A percentile compares a stretch with the other conserved stretches of the same genome.
Evolutionary conservation across 768 basidiomycete species (phyloP).

Genomic region (Kwoniella shandongensis): DNA sequence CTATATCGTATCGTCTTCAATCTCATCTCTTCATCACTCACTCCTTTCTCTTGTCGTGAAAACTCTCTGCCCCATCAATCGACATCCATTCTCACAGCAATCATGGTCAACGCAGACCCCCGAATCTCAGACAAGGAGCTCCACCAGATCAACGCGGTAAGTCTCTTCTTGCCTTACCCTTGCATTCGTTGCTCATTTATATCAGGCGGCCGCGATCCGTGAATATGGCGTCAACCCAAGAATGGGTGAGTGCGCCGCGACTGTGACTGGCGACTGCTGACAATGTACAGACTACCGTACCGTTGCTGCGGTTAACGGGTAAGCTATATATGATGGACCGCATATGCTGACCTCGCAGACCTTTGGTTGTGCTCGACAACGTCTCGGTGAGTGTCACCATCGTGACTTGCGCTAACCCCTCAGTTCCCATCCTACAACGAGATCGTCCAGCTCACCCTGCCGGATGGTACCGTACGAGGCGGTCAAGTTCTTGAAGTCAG

Average conservation of each 20-base stretch:
- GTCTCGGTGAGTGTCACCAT: conserved; percentile 70
- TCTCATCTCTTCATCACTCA: too few species aligned
- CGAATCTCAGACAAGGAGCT: conserved; percentile 46
- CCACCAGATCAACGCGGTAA: conserved; percentile 49
- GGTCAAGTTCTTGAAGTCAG: conserved; percentile 98
- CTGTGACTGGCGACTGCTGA: conserved; percentile 11
- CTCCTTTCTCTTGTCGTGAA: too few species aligned
- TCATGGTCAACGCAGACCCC: conserved; percentile 26
- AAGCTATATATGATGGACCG: conserved; percentile 46
- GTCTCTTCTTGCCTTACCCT: conserved; percentile 6
- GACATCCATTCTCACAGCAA: too few species aligned
- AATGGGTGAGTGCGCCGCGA: conserved; percentile 25
- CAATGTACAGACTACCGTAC: conserved; percentile 78
- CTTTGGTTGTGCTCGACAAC: conserved; percentile 94
- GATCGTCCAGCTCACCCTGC: conserved; percentile 91
- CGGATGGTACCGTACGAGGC: conserved; percentile 90
- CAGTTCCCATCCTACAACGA: conserved; percentile 98
- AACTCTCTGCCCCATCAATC: too few species aligned
- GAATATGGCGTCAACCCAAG: conserved; percentile 39
- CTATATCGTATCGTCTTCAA: too few species aligned
- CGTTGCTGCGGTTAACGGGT: conserved; percentile 99
- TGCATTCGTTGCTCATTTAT: too few species aligned
- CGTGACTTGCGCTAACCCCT: not conserved
- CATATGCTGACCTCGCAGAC: conserved; percentile 58
- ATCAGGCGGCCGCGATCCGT: conserved; percentile 39